Evolutionary conservation across 345 rosid species (phyloP).

Genomic region (Eucalyptus cloeziana): DNA sequence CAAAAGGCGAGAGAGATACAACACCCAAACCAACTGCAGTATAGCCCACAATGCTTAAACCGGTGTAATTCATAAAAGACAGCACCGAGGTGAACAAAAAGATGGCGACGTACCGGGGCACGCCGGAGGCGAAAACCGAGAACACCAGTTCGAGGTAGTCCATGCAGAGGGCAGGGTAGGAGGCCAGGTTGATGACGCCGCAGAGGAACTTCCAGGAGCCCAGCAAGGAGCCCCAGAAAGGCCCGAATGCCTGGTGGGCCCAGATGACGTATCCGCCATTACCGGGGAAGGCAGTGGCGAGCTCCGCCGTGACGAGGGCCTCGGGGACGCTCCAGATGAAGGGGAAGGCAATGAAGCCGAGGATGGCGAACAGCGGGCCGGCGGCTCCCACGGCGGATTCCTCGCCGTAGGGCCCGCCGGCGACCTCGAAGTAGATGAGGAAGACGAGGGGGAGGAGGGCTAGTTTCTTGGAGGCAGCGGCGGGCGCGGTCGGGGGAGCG

Average conservation of each 20-base stretch:
- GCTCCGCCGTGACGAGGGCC: slow-evolving; percentile 71
- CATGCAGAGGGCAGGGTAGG: slow-evolving; percentile 36
- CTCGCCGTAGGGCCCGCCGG: slow-evolving; percentile 61
- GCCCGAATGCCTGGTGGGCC: slow-evolving; percentile 48
- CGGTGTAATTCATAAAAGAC: slow-evolving; percentile 39
- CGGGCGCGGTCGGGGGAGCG: background rate
- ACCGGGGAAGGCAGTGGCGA: slow-evolving; percentile 55
- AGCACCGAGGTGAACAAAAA: slow-evolving; percentile 17
- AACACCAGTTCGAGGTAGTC: slow-evolving; percentile 30
- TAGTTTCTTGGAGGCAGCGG: slow-evolving; percentile 21
- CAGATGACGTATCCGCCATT: slow-evolving; percentile 66
- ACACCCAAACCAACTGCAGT: slow-evolving; percentile 33
- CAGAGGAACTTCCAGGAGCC: slow-evolving; percentile 51
- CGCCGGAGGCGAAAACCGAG: slow-evolving; percentile 18
- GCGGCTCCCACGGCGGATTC: slow-evolving; percentile 51
- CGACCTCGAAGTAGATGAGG: slow-evolving; percentile 59
- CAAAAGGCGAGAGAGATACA: slow-evolving; percentile 43
- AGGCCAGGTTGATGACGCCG: slow-evolving; percentile 49
- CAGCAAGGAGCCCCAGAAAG: slow-evolving; percentile 46
- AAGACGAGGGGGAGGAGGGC: slow-evolving; percentile 47
- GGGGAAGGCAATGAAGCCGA: slow-evolving; percentile 56
- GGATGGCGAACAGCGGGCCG: slow-evolving; percentile 42
- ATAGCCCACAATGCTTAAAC: slow-evolving; percentile 43
- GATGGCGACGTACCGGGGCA: slow-evolving; percentile 21
- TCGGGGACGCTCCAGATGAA: slow-evolving; percentile 68